phyloP scores from a whole-genome alignment of 2,329 filamentous ascomycete genomes.

The Pochonia chlamydosporia region DNA sequence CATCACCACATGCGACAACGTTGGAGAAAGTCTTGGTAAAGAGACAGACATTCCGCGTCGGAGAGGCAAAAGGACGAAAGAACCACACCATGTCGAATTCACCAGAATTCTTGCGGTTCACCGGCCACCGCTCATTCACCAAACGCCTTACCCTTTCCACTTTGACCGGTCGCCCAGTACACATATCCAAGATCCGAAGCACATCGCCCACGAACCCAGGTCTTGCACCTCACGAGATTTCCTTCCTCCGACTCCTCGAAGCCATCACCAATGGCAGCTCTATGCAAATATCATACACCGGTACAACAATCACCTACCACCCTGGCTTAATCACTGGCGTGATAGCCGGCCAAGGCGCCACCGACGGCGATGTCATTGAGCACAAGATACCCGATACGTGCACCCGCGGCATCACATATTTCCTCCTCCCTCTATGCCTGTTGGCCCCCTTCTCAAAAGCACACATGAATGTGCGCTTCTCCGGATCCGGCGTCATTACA shows the following conservation, averaged over 20 bases:
- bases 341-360: conserved; percentile 67
- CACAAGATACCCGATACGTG: conserved; percentile 75
- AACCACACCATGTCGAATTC: conserved; percentile 28
- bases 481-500: conserved; percentile 89
- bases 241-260: conserved; percentile 90
- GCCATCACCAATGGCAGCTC: conserved; percentile 90
- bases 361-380: conserved; percentile 66
- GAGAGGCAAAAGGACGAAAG: background rate
- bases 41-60: background rate
- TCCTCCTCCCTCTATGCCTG: conserved; percentile 81
- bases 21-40: background rate
- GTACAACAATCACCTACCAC: conserved; percentile 86
- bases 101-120: conserved; percentile 65
- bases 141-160: conserved; percentile 85
- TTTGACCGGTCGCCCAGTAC: conserved; percentile 80
- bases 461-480: conserved; percentile 83
- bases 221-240: conserved; percentile 87
- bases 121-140: conserved; percentile 74
- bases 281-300: conserved; percentile 94
- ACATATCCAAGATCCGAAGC: conserved; percentile 90
- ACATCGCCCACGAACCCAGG: conserved; percentile 81
- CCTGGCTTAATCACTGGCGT: conserved; percentile 89
- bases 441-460: conserved; percentile 91
- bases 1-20: background rate
- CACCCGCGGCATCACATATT: conserved; percentile 82